Percentiles rank a stretch among this genome's conserved stretches.
These are phyloP conservation scores for Vanrija pseudolonga DNA, from an alignment of 1,284 basidiomycete species.

Conservation along the genomic window DNA sequence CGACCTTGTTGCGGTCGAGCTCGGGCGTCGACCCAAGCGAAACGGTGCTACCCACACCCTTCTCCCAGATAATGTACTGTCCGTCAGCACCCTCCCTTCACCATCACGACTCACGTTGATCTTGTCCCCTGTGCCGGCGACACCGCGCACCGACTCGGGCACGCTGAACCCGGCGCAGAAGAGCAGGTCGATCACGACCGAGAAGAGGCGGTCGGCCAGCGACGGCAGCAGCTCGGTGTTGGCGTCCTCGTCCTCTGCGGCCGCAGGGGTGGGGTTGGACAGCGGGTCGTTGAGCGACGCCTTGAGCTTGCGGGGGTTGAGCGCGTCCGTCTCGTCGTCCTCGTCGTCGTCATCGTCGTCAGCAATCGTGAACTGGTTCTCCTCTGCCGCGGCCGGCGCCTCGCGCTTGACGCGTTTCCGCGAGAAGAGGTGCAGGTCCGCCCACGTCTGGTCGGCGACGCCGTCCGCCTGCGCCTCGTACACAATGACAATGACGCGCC, in stretches of 20 bases:
- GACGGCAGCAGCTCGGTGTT: slow-evolving; percentile 57
- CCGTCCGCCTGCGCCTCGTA: slow-evolving; percentile 65
- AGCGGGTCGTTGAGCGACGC: slow-evolving; percentile 23
- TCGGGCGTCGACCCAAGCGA: slow-evolving; percentile 64
- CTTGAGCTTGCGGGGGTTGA: background rate
- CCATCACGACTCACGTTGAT: slow-evolving; percentile 58
- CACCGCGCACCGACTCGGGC: slow-evolving; percentile 64
- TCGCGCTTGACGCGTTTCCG: background rate
- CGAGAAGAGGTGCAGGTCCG: slow-evolving; percentile 8
- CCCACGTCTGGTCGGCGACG: slow-evolving; percentile 38
- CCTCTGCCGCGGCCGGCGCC: slow-evolving; percentile 44
- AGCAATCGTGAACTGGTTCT: slow-evolving; percentile 72
- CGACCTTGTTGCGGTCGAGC: slow-evolving; percentile 75
- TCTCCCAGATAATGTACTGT: slow-evolving; percentile 67
- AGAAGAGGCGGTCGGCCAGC: slow-evolving; percentile 72
- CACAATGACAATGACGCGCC: slow-evolving; percentile 78
- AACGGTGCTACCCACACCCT: slow-evolving; percentile 76
- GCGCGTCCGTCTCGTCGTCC: slow-evolving; percentile 6
- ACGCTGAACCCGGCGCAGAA: slow-evolving; percentile 90
- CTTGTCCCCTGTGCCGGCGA: slow-evolving; percentile 65
- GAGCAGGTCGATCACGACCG: slow-evolving; percentile 71
- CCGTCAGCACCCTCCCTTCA: background rate
- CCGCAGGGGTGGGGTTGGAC: slow-evolving; percentile 21
- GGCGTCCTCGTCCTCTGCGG: slow-evolving; percentile 27
- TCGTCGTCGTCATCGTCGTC: slow-evolving; percentile 37